phyloP scores from a whole-genome alignment of 1,284 basidiomycete species.

The Gastroboletus turbinatus region DNA sequence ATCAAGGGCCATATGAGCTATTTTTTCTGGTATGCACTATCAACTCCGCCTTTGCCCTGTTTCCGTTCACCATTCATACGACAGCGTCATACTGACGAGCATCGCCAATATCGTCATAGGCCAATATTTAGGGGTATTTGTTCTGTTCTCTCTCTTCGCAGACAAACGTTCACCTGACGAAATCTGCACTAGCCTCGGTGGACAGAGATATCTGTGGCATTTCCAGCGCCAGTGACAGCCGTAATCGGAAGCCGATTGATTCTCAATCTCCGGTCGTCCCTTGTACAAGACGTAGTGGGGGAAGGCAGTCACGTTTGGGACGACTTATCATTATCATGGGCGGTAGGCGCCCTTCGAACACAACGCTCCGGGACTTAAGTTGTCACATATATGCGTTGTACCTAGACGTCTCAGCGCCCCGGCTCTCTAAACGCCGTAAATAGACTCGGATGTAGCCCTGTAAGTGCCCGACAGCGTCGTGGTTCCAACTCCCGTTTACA shows the following conservation, averaged over 20 bases:
- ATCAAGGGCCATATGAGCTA: slow-evolving; percentile 19
- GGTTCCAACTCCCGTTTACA: no score
- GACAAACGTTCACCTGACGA: background rate
- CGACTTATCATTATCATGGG: background rate
- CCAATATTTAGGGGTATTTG: background rate
- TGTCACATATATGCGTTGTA: no score
- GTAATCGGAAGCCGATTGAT: background rate
- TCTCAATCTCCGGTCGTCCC: background rate
- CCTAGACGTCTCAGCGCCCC: no score
- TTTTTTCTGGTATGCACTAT: slow-evolving; percentile 19
- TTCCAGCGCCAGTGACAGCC: background rate
- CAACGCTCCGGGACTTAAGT: no score
- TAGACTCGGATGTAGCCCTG: no score
- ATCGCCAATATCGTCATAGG: background rate
- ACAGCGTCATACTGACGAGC: background rate
- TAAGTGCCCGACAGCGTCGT: no score
- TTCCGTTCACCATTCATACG: background rate
- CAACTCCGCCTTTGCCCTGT: background rate
- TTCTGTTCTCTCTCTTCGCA: background rate
- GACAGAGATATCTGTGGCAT: background rate
- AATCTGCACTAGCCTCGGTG: background rate
- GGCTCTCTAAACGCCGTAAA: no score
- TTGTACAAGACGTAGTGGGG: background rate
- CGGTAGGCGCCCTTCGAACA: background rate
- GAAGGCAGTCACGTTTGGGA: background rate